These are phyloP conservation scores for Lophiotrema nucula DNA, from an alignment of 495 filamentous ascomycete genomes.

Conservation along the genomic window DNA sequence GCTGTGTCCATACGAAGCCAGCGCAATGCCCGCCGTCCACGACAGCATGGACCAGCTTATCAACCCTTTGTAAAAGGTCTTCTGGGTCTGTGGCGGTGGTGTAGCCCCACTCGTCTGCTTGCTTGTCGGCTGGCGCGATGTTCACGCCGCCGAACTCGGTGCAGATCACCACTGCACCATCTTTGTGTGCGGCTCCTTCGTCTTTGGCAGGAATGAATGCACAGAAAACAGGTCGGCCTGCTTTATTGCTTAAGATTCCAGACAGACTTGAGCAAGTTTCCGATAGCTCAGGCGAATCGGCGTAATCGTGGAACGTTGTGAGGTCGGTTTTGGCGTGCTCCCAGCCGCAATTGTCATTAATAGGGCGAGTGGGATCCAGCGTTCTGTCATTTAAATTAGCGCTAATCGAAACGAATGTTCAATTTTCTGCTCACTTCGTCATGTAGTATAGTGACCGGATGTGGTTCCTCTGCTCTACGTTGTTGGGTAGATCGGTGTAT, in stretches of 20 bases:
- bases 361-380: constrained; percentile 56
- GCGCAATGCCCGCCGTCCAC: constrained; percentile 32
- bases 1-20: constrained; percentile 40
- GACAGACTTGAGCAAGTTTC: constrained; percentile 47
- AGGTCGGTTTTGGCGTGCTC: constrained; percentile 59
- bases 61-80: constrained; percentile 35
- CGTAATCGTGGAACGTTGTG: constrained; percentile 62
- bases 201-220: constrained; percentile 45
- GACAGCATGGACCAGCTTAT: constrained; percentile 34
- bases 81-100: constrained; percentile 34
- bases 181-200: constrained; percentile 45
- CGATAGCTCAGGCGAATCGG: constrained; percentile 50
- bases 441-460: constrained; percentile 57
- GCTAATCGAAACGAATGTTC: no score
- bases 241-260: constrained; percentile 49
- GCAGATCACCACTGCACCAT: constrained; percentile 56
- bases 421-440: constrained; percentile 58
- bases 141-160: constrained; percentile 62
- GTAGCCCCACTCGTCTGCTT: constrained; percentile 38
- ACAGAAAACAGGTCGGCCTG: constrained; percentile 50
- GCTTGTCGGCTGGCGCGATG: constrained; percentile 49
- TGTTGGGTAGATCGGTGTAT: constrained; percentile 51
- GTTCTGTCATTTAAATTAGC: constrained; percentile 42
- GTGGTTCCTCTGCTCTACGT: constrained; percentile 56
- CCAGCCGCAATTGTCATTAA: constrained; percentile 68